These are phyloP conservation scores for Agrostemma githago DNA, from an alignment of 148 eudicot genomes.

Conservation along the genomic window DNA sequence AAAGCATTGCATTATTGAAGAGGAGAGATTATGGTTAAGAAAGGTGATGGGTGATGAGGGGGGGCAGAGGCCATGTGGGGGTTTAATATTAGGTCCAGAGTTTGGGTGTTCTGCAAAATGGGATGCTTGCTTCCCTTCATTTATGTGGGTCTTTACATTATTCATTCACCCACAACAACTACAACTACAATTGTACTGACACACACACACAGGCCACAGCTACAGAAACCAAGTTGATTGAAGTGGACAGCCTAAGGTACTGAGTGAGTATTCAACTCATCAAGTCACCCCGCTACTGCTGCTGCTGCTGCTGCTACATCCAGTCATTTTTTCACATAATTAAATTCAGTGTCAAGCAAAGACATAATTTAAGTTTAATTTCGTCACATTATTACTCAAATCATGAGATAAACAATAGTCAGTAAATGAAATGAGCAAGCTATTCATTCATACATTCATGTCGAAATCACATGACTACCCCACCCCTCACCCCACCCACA, in stretches of 20 bases:
- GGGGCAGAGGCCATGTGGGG: constrained; percentile 25
- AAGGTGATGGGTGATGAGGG: constrained; percentile 13
- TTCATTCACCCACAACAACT: neutral
- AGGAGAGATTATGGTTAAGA: constrained; percentile 14
- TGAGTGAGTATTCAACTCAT: neutral
- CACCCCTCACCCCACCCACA: neutral
- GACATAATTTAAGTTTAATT: neutral
- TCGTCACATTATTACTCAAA: neutral
- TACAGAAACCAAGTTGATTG: neutral
- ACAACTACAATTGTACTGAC: neutral
- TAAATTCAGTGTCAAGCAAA: neutral
- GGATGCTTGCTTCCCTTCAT: constrained; percentile 13
- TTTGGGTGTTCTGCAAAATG: constrained; percentile 23
- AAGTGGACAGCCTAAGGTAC: neutral
- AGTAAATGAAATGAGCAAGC: neutral
- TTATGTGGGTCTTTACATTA: constrained; percentile 5
- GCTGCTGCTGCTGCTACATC: too few species aligned
- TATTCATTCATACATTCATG: neutral
- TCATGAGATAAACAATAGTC: neutral
- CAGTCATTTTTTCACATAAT: neutral
- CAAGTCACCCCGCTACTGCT: neutral
- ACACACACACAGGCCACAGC: too few species aligned
- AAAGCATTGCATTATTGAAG: constrained; percentile 21
- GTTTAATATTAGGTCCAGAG: constrained; percentile 29
- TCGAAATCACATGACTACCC: constrained; percentile 10